These are phyloP conservation scores for Dichomitus squalens DNA, from an alignment of 1,284 basidiomycete species.

Conservation along the genomic window DNA sequence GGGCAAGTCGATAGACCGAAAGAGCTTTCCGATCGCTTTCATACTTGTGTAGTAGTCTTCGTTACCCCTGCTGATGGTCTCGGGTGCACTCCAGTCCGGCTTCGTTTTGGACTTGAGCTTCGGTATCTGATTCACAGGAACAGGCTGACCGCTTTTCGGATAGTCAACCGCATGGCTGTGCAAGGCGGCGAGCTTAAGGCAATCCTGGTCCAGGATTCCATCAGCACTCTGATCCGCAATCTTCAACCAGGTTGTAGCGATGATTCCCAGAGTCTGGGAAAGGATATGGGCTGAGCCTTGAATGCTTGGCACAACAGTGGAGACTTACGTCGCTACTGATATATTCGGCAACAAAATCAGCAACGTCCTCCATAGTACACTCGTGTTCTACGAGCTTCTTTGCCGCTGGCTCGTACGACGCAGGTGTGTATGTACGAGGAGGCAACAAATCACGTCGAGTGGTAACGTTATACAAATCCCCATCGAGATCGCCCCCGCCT, in stretches of 20 bases:
- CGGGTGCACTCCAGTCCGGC: constrained; percentile 70
- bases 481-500: constrained; percentile 70
- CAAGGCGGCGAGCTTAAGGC: constrained; percentile 61
- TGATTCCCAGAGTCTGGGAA: constrained; percentile 55
- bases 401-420: constrained; percentile 51
- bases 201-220: constrained; percentile 61
- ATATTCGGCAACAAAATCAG: constrained; percentile 74
- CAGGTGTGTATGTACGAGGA: constrained; percentile 40
- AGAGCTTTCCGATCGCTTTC: constrained; percentile 58
- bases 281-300: not conserved
- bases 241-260: constrained; percentile 62
- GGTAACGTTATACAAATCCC: constrained; percentile 60
- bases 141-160: constrained; percentile 61
- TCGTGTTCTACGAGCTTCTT: constrained; percentile 51
- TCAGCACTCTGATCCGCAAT: constrained; percentile 65
- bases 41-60: constrained; percentile 51
- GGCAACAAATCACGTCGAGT: constrained; percentile 25
- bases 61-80: constrained; percentile 45
- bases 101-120: constrained; percentile 38
- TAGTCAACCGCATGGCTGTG: constrained; percentile 78
- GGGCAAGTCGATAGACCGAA: constrained; percentile 58
- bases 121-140: constrained; percentile 51
- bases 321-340: constrained; percentile 62
- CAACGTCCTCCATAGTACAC: constrained; percentile 70
- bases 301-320: too few species aligned